Conservation (phyloP, 768 basidiomycete species). For the Termitomyces sp. region DNA sequence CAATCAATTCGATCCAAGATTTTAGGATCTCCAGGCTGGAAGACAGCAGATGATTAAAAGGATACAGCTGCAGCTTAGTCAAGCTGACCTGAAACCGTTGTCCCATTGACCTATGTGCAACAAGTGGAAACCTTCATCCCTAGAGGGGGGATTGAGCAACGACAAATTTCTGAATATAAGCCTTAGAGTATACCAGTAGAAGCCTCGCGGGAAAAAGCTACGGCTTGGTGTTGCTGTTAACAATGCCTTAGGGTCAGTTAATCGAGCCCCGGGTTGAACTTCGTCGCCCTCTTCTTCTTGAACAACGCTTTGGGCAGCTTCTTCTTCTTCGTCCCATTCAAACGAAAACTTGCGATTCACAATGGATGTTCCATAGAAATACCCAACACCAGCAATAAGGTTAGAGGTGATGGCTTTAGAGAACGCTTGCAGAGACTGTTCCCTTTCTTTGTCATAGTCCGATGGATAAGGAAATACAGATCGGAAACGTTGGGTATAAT, state of each 20-base stretch:
- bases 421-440: constrained; percentile 55
- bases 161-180: background rate
- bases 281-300: constrained; percentile 31
- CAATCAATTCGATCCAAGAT: constrained; percentile 86
- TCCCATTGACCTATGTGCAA: constrained; percentile 92
- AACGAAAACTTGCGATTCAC: constrained; percentile 81
- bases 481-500: constrained; percentile 65
- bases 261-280: constrained; percentile 44
- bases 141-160: constrained; percentile 20
- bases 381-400: constrained; percentile 88
- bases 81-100: constrained; percentile 66
- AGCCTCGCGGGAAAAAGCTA: constrained; percentile 96
- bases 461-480: constrained; percentile 62
- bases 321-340: constrained; percentile 82
- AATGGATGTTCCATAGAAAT: constrained; percentile 89
- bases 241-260: constrained; percentile 72
- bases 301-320: constrained; percentile 22
- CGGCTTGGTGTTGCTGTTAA: constrained; percentile 93
- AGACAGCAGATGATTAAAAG: background rate
- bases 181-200: constrained; percentile 73
- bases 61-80: background rate
- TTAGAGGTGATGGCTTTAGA: constrained; percentile 89
- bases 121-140: constrained; percentile 98
- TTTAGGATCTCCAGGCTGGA: constrained; percentile 81
- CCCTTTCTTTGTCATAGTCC: constrained; percentile 43